Evolutionary conservation across 75 land plant genomes (phyloP).

Genomic region (Selaginella moellendorffii): DNA sequence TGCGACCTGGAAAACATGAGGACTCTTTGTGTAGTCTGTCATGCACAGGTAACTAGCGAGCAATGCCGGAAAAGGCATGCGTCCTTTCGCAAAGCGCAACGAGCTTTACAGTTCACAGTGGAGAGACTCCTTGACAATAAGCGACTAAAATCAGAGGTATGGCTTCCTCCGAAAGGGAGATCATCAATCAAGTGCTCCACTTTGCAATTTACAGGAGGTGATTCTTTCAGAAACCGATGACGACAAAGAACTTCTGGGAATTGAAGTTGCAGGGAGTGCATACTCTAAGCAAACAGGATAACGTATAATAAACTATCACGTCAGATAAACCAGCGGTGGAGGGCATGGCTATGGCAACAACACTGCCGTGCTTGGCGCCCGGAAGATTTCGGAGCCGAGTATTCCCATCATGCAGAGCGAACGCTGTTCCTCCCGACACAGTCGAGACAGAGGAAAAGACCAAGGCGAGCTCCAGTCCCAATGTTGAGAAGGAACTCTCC

Average conservation of each 20-base stretch:
- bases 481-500: background rate
- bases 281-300: slow-evolving; percentile 24
- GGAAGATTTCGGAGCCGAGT: too few species aligned
- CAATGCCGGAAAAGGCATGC: slow-evolving; percentile 41
- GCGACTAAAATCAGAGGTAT: background rate
- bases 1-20: slow-evolving; percentile 85
- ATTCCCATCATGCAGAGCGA: too few species aligned
- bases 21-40: slow-evolving; percentile 90
- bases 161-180: too few species aligned
- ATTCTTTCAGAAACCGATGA: slow-evolving; percentile 24
- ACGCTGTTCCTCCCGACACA: too few species aligned
- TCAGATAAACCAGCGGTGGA: too few species aligned
- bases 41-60: slow-evolving; percentile 68
- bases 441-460: too few species aligned
- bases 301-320: too few species aligned
- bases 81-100: slow-evolving; percentile 27
- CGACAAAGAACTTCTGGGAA: slow-evolving; percentile 19
- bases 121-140: slow-evolving; percentile 22
- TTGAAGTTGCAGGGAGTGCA: slow-evolving; percentile 64
- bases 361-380: too few species aligned
- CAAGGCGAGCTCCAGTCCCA: too few species aligned
- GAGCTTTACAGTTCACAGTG: slow-evolving; percentile 33
- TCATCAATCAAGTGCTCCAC: slow-evolving; percentile 3
- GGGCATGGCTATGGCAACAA: too few species aligned
- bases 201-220: background rate